Evolutionary conservation across 2,329 filamentous ascomycete genomes (phyloP), one percentile per base, ranked within the genome.

Genomic region (Clarireedia homoeocarpa): DNA sequence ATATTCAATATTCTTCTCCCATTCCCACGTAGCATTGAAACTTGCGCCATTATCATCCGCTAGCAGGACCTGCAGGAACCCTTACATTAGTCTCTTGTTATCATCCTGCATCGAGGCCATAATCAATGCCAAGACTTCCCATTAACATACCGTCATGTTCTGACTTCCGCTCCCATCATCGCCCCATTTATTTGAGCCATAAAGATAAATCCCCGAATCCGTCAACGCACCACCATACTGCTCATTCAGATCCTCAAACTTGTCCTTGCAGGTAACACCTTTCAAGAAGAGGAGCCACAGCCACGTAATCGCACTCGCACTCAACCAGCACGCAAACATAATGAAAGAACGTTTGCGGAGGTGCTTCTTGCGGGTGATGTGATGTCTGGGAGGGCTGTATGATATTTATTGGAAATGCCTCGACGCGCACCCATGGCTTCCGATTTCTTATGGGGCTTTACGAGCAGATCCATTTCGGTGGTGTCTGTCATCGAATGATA

Each of bases 121-220:
- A 12, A 12, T 12, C 5, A 23, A 24, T 1, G 17, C 5, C 7
- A 30, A 7, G 7, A 4, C 34, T 3, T 20, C 20, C n/a, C 10
- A 7, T 9, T 12, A 34, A 42, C 52, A 15, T 50, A 54, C 52
- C 20, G 52, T 54, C 52, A 54, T 54, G 23, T 54, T 49, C 2
- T 54, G 52, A 34, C 52, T 54, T 24, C 45, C 52, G 34, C 52
- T 54, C 3, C 52, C 52, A 54, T 54, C 52, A 44, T 54, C 52
- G 3, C 52, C 52, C 52, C 52, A 54, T 54, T 54, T 49, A 26
- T 54, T 44, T 14, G 45, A 39, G 2, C 52, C 52, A 42, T 54
- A 54, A 5, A 54, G 17, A 44, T 54, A 50, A 5, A n/a, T 30
- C 1, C 36, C 36, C 3, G 45, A 54, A 36, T 54, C 26, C 14